Percentiles rank a stretch among this genome's conserved stretches.
phyloP scores from a whole-genome alignment of 495 filamentous ascomycete species.

The Penicilliopsis zonata region DNA sequence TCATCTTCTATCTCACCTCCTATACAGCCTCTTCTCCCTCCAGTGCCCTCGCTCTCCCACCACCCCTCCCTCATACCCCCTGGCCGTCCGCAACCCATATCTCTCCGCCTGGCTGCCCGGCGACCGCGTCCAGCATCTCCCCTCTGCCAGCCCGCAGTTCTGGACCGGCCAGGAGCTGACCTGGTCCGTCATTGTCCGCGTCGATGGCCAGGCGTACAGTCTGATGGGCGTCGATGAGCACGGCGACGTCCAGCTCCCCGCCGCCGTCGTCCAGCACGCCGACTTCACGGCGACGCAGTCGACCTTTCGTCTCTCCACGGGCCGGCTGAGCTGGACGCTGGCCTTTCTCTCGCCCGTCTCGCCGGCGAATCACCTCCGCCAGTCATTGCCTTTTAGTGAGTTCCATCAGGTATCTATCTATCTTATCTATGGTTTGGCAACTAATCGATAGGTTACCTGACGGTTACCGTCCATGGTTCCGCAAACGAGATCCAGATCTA shows the following conservation, averaged over 20 bases:
- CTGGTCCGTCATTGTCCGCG: conserved; percentile 35
- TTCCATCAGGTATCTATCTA: neutral
- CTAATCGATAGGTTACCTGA: conserved; percentile 44
- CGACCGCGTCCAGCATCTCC: conserved; percentile 22
- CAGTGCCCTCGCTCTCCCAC: too few relatives aligned
- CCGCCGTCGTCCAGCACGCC: conserved; percentile 25
- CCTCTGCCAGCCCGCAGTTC: conserved; percentile 34
- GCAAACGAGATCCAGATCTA: conserved; percentile 30
- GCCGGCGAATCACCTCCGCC: conserved; percentile 66
- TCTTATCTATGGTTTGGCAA: conserved; percentile 6
- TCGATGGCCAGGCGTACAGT: conserved; percentile 35
- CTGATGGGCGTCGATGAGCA: conserved; percentile 29
- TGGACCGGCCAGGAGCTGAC: conserved; percentile 36
- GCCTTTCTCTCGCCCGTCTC: conserved; percentile 82
- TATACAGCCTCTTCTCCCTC: too few relatives aligned
- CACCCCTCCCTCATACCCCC: conserved; percentile 38
- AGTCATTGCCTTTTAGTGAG: conserved; percentile 65
- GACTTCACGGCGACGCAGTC: conserved; percentile 37
- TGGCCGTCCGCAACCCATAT: conserved; percentile 37
- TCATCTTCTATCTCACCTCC: too few relatives aligned
- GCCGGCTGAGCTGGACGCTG: conserved; percentile 23
- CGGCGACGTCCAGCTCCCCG: conserved; percentile 17
- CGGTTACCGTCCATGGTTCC: conserved; percentile 39
- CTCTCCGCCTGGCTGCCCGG: conserved; percentile 36
- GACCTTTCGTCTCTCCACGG: conserved; percentile 30